A percentile compares a stretch with the other conserved stretches of the same genome.
phyloP scores from a whole-genome alignment of 2,329 filamentous ascomycete genomes.

The Epichloe sp. region DNA sequence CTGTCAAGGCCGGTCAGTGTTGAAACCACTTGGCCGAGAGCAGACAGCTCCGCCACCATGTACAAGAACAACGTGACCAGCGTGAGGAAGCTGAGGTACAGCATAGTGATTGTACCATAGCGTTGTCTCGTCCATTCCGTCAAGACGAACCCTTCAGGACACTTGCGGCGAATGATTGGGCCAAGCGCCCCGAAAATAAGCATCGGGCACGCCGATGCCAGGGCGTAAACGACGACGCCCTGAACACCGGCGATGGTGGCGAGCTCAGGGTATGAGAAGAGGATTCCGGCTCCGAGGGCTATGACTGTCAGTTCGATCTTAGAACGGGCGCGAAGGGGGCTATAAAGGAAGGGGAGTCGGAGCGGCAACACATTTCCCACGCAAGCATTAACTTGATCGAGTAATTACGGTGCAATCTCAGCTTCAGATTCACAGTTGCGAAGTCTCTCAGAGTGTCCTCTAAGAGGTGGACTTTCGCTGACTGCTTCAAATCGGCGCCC shows the following conservation, averaged over 20 bases:
- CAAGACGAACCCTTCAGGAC: constrained; percentile 71
- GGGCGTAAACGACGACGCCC: constrained; percentile 62
- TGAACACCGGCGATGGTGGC: constrained; percentile 69
- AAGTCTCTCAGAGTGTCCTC: not conserved
- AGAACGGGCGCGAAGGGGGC: constrained; percentile 13
- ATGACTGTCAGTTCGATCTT: constrained; percentile 27
- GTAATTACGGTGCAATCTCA: constrained; percentile 94
- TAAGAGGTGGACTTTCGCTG: constrained; percentile 36
- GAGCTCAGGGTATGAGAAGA: constrained; percentile 72
- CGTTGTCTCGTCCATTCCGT: constrained; percentile 75
- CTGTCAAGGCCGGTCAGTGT: constrained; percentile 62
- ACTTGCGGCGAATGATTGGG: constrained; percentile 65
- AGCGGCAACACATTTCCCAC: constrained; percentile 96
- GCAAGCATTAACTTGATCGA: constrained; percentile 99
- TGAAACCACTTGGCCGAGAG: constrained; percentile 65
- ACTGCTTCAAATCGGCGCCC: constrained; percentile 56
- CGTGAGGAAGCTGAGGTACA: constrained; percentile 67
- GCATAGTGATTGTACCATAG: constrained; percentile 54
- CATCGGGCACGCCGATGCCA: constrained; percentile 59
- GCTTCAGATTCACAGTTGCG: constrained; percentile 44
- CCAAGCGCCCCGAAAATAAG: constrained; percentile 63
- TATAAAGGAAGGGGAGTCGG: constrained; percentile 25
- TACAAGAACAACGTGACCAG: constrained; percentile 74
- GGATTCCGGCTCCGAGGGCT: constrained; percentile 74
- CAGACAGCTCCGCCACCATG: constrained; percentile 76